These are phyloP conservation scores for Passiflora organensis DNA, from an alignment of 345 rosid species.

Conservation along the genomic window DNA sequence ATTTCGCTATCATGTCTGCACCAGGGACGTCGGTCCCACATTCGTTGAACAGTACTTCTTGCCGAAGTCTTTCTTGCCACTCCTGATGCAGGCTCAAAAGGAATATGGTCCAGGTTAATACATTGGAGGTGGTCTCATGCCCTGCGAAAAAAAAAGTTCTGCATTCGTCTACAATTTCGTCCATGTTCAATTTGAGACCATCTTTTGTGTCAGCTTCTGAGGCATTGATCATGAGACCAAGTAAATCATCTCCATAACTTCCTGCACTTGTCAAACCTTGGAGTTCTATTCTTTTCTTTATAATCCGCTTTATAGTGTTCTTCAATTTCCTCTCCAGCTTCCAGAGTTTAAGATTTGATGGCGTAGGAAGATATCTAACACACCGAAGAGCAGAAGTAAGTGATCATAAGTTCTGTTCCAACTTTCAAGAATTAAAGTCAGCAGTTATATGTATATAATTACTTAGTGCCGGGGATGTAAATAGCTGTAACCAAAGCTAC, in stretches of 20 bases:
- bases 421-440: no score
- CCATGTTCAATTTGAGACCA: slow-evolving; percentile 21
- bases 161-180: slow-evolving; percentile 57
- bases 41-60: slow-evolving; percentile 39
- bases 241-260: slow-evolving; percentile 57
- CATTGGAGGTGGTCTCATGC: slow-evolving; percentile 50
- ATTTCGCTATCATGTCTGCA: slow-evolving; percentile 31
- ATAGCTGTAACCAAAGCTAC: slow-evolving; percentile 32
- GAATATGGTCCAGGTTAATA: slow-evolving; percentile 53
- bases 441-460: slow-evolving; percentile 6
- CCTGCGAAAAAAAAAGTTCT: slow-evolving; percentile 61
- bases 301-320: slow-evolving; percentile 47
- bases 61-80: slow-evolving; percentile 59
- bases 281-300: slow-evolving; percentile 29
- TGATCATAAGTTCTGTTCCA: no score
- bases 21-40: slow-evolving; percentile 38
- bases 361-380: slow-evolving; percentile 70
- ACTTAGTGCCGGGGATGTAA: slow-evolving; percentile 75
- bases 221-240: slow-evolving; percentile 35
- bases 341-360: slow-evolving; percentile 63
- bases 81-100: slow-evolving; percentile 43
- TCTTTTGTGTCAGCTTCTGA: slow-evolving; percentile 10
- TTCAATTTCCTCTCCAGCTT: slow-evolving; percentile 61
- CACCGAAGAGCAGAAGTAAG: neutral
- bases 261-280: slow-evolving; percentile 22